Evolutionary conservation across 495 filamentous ascomycete species (phyloP), one percentile per base, ranked within the genome.

Genomic region (Penicillium nucicola): DNA sequence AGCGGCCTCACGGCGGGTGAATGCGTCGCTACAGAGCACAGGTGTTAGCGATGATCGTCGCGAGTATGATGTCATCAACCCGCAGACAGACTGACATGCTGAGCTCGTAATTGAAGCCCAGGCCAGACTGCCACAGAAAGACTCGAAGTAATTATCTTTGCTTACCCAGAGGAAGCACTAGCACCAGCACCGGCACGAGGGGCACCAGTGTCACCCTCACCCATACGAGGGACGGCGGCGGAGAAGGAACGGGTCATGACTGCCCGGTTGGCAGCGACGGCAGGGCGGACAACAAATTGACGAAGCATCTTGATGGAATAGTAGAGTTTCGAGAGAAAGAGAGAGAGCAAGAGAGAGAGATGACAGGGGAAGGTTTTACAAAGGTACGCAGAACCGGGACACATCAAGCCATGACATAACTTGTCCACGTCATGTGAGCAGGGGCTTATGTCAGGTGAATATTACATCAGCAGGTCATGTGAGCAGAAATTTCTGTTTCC

Each of bases 1-100:
- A 52, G 92, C 92, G 55, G 84, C 84, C 74, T 99, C 93, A 58
- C 93, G 90, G 66, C 84, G 84, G 65, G 86, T 86, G 81, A 96
- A 99, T 42, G 86, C 78, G 66, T 99, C 93, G 52, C 92, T 92
- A 58, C 42, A 34, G 42, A 19, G 22, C 23, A 38, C 25, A 13
- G 30, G 42, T 14, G 47, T 55, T 45, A 53, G 52, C 33, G 19
- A 49, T 38, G 31, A 34, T 55, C 34, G 15, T 53, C 7, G 35
- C 36, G 25, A 38, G 48, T 33, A 57, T 60, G 53, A 57, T 58
- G 47, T 57, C 57, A 57, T 57, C 2, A 15, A 14, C 28, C 42
- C 33, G 37, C 36, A 40, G 33, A 36, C 38, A 39, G 35, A 35
- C 44, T 36, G 53, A 32, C 30, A 49, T 7, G 45, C 31, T 9